Evolutionary conservation across 495 filamentous ascomycete genomes (phyloP), one percentile per base, ranked within the genome.

Genomic region (Xylaria palmicola): DNA sequence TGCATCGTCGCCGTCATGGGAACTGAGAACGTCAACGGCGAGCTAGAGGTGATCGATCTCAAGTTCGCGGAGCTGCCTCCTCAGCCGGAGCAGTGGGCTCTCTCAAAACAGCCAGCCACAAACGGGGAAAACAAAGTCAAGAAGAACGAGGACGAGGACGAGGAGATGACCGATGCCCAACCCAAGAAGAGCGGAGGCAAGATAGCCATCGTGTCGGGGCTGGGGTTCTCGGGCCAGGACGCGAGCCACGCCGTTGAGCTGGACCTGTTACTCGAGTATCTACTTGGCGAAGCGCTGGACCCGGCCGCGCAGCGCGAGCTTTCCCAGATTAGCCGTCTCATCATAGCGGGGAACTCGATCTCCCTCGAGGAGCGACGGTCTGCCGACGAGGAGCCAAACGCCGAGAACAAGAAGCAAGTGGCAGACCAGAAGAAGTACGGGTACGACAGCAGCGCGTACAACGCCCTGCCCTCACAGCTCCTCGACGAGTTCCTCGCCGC

Each of bases 271-370:
- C 79, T 86, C 36, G 93, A 98, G 69, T 98, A 87, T 72, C 84
- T 99, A 1, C 81, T 95, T 10, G 95, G 95, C 30, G 95, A 97
- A 68, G 81, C 87, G 1, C 73, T 85, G 7, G 86, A 86, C 27
- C 78, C 80, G 0, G 62, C 66, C 4, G 75, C 77, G 0, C 88
- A 90, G 62, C 71, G 79, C 43, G 79, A 83, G 1, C 76, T 89
- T 2, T 80, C 87, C 1, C 81, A 83, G 19, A 94, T 99, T 62
- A 88, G 86, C 32, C 86, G 92, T 9, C 81, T 99, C 15, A 85
- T 99, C 58, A 90, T 99, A 62, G 93, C 92, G 6, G 94, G 94
- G 15, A 93, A 97, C 72, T 96, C 92, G 4, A 83, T 98, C 20
- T 80, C 84, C 0, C 62, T 69, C 13, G 75, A 80, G 10, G 72